phyloP scores from a whole-genome alignment of 305 asterid genomes.

The Striga hermonthica region DNA sequence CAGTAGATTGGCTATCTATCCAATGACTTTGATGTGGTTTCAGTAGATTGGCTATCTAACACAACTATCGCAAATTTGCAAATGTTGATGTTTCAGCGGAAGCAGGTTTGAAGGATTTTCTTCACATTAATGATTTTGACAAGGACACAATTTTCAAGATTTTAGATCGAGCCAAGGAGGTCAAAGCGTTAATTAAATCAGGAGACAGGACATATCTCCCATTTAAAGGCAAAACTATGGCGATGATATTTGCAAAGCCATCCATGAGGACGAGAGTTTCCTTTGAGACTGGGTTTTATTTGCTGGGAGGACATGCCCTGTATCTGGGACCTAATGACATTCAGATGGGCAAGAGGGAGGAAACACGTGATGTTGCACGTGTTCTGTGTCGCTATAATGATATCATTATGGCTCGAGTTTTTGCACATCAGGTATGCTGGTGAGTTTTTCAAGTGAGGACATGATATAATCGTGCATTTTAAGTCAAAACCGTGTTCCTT shows the following conservation, averaged over 20 bases:
- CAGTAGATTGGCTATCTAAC: neutral
- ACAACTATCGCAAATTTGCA: neutral
- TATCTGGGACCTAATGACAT: constrained; percentile 92
- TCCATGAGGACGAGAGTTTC: constrained; percentile 98
- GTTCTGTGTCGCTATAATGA: constrained; percentile 92
- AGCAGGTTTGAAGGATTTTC: constrained; percentile 70
- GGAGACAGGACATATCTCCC: constrained; percentile 88
- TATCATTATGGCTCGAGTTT: constrained; percentile 96
- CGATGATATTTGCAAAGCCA: constrained; percentile 97
- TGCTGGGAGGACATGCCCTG: constrained; percentile 97
- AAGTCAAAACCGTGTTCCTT: neutral
- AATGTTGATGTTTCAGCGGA: constrained; percentile 45
- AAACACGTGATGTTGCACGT: constrained; percentile 96
- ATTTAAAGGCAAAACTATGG: constrained; percentile 87
- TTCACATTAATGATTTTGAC: constrained; percentile 78
- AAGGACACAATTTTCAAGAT: constrained; percentile 68
- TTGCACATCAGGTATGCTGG: constrained; percentile 95
- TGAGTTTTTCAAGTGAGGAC: constrained; percentile 42
- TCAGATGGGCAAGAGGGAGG: constrained; percentile 98
- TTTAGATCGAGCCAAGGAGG: constrained; percentile 80
- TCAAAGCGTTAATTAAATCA: constrained; percentile 73
- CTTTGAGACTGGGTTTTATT: constrained; percentile 84
- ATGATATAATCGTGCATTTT: constrained; percentile 9
- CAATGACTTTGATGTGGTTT: neutral
- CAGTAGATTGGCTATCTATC: neutral